Evolutionary conservation across 805 yeast species (phyloP).

Genomic region (Candida arabinofermentans): DNA sequence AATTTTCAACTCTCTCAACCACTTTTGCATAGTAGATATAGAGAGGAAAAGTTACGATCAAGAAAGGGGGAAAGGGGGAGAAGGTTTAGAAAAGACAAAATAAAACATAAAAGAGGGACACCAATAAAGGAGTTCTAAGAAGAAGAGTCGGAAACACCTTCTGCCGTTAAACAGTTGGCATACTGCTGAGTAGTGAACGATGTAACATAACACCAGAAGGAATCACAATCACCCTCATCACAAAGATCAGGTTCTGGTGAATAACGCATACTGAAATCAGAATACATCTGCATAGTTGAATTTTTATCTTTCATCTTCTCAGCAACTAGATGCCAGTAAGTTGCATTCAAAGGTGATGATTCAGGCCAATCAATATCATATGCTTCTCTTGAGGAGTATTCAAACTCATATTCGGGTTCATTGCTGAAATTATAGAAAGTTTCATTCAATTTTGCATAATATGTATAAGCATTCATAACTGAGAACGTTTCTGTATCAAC

Average conservation of each 20-base stretch:
- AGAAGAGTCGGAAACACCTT: not conserved
- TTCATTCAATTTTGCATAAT: conserved; percentile 54
- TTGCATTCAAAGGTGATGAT: conserved; percentile 59
- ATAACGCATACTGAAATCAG: conserved; percentile 45
- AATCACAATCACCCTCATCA: conserved; percentile 44
- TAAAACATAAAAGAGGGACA: not conserved
- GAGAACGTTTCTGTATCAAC: conserved; percentile 59
- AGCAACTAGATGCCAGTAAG: conserved; percentile 63
- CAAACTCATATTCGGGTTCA: conserved; percentile 60
- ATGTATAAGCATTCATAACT: conserved; percentile 56
- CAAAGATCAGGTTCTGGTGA: conserved; percentile 55
- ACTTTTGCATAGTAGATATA: not conserved
- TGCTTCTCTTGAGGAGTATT: conserved; percentile 59
- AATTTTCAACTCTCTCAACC: too few relatives aligned
- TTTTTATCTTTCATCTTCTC: conserved; percentile 38
- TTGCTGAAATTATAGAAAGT: conserved; percentile 50
- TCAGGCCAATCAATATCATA: conserved; percentile 59
- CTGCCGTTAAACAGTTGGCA: conserved; percentile 15
- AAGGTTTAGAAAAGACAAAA: not conserved
- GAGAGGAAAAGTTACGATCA: not conserved
- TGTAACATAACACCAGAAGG: conserved; percentile 39
- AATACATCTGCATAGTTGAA: conserved; percentile 45
- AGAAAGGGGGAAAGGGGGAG: not conserved
- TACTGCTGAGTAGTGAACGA: conserved; percentile 35
- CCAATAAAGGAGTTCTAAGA: not conserved